Evolutionary conservation across 148 eudicot species (phyloP).

Genomic region (Polygonum aviculare): DNA sequence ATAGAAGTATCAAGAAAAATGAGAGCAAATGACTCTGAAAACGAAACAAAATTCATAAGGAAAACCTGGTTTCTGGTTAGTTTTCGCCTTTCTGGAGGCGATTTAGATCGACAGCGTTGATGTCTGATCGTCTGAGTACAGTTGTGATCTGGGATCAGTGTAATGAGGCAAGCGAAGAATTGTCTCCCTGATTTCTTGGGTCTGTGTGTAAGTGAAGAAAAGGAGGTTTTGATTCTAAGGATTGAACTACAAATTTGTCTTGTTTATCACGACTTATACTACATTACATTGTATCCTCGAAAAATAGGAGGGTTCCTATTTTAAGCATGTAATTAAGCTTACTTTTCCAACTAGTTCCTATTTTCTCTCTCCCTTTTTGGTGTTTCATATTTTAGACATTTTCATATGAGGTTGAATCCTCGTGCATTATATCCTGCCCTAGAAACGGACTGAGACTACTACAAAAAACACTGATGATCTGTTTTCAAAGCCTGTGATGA

Average conservation of each 20-base stretch:
- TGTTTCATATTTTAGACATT: too few species aligned
- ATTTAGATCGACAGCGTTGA: background rate
- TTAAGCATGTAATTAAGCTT: background rate
- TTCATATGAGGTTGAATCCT: background rate
- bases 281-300: background rate
- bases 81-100: background rate
- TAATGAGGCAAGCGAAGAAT: background rate
- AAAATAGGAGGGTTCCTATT: background rate
- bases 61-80: background rate
- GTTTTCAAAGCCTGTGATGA: too few species aligned
- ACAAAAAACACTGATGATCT: too few species aligned
- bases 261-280: background rate
- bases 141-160: background rate
- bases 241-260: background rate
- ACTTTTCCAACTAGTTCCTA: conserved; percentile 4
- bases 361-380: background rate
- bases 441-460: too few species aligned
- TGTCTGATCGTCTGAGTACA: background rate
- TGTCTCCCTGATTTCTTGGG: background rate
- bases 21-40: background rate
- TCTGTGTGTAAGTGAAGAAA: background rate
- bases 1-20: background rate
- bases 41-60: background rate
- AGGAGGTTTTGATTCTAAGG: background rate
- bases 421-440: too few species aligned